phyloP scores from a whole-genome alignment of 148 eudicot species.

The Camellia sinensis region DNA sequence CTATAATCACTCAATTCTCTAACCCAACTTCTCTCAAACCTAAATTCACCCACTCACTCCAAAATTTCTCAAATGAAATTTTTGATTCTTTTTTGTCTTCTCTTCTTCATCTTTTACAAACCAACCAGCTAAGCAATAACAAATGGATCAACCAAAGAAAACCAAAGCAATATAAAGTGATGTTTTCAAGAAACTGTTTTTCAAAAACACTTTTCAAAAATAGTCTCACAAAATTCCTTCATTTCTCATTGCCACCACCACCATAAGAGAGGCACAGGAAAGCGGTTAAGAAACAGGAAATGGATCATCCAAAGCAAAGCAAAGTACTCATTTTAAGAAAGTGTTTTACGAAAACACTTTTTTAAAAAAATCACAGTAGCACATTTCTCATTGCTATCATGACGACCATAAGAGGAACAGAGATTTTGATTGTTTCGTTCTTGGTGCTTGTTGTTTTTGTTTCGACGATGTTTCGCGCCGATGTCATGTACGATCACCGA shows the following conservation, averaged over 20 bases:
- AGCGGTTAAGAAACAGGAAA: too few relatives aligned
- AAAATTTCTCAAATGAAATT: too few relatives aligned
- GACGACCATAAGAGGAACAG: constrained; percentile 5
- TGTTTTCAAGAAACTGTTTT: neutral
- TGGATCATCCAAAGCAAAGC: too few relatives aligned
- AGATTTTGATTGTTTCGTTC: neutral
- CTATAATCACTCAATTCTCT: too few relatives aligned
- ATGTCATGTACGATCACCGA: constrained; percentile 78
- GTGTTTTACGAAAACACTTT: constrained; percentile 11
- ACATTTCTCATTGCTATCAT: neutral
- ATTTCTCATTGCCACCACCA: too few relatives aligned
- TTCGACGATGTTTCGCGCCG: constrained; percentile 30
- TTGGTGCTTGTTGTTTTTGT: constrained; percentile 16
- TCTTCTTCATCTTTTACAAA: constrained; percentile 22
- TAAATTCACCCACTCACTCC: too few relatives aligned
- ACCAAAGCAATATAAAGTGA: neutral
- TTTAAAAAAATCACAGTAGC: constrained; percentile 11
- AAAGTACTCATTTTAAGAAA: neutral
- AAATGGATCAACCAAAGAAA: neutral
- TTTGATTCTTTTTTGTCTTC: neutral
- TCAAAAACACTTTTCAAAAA: too few relatives aligned
- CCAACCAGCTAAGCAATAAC: constrained; percentile 26
- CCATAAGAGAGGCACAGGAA: too few relatives aligned
- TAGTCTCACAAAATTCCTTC: too few relatives aligned
- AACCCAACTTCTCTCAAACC: too few relatives aligned